Conservation (phyloP, 2,329 filamentous ascomycete species). For the Davidsoniella eucalypti region DNA sequence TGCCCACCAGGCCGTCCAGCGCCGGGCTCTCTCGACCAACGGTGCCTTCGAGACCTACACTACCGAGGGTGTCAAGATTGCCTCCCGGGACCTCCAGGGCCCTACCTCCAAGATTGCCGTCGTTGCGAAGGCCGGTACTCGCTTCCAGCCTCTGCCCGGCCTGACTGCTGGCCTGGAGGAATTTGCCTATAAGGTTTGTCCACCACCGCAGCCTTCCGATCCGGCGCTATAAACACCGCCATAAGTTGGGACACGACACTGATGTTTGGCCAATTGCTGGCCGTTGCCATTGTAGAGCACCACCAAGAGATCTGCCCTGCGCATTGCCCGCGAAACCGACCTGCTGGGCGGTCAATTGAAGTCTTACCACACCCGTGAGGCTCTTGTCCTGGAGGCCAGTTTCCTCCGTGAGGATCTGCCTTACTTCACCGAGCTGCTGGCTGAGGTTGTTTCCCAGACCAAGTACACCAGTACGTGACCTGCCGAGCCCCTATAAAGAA, state of each 20-base stretch:
- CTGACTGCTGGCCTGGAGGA: slow-evolving; percentile 80
- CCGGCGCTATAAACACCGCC: neutral
- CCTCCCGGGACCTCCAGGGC: slow-evolving; percentile 74
- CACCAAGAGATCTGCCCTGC: slow-evolving; percentile 69
- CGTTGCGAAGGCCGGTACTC: slow-evolving; percentile 84
- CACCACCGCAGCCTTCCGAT: slow-evolving; percentile 2
- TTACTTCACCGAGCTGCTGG: slow-evolving; percentile 91
- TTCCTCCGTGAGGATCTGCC: slow-evolving; percentile 92
- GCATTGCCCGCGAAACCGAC: slow-evolving; percentile 89
- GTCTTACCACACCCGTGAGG: slow-evolving; percentile 83
- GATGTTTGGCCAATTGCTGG: slow-evolving; percentile 30
- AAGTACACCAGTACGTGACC: slow-evolving; percentile 56
- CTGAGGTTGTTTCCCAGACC: slow-evolving; percentile 76
- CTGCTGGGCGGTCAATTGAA: slow-evolving; percentile 82
- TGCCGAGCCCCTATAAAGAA: neutral
- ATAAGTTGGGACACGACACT: slow-evolving; percentile 6
- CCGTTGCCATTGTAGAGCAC: slow-evolving; percentile 48
- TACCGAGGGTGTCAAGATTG: slow-evolving; percentile 77
- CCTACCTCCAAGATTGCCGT: slow-evolving; percentile 82
- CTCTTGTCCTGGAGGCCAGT: slow-evolving; percentile 78
- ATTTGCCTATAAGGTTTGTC: slow-evolving; percentile 83
- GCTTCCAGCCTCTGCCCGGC: slow-evolving; percentile 81
- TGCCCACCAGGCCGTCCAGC: slow-evolving; percentile 31
- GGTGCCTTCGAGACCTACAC: slow-evolving; percentile 81
- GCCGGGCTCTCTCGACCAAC: slow-evolving; percentile 41